A percentile compares a stretch with the other conserved stretches of the same genome.
Evolutionary conservation across 148 eudicot genomes (phyloP).

Genomic region (Persicaria tinctoria): DNA sequence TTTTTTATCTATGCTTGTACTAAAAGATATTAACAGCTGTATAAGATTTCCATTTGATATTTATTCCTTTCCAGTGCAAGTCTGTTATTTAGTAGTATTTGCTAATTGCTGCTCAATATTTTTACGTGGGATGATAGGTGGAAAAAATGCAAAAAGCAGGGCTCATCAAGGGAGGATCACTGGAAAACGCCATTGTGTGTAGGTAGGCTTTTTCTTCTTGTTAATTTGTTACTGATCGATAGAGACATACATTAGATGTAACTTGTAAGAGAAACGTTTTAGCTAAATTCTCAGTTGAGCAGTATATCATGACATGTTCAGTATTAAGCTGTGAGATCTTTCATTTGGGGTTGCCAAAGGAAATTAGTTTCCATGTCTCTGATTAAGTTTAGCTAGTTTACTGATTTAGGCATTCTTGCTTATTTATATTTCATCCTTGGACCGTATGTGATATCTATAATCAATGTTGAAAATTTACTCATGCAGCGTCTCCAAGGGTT

Average conservation of each 20-base stretch:
- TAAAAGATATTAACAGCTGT: not conserved
- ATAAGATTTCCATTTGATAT: not conserved
- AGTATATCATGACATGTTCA: not conserved
- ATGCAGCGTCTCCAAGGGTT: constrained; percentile 62
- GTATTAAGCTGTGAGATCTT: not conserved
- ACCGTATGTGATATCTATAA: not conserved
- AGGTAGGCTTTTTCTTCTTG: constrained; percentile 31
- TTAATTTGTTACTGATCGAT: not conserved
- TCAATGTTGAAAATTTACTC: not conserved
- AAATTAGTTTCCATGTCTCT: not conserved
- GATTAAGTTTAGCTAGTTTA: no score
- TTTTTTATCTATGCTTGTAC: not conserved
- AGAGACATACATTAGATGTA: not conserved
- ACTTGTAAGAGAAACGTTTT: not conserved
- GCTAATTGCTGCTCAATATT: not conserved
- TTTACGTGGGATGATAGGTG: constrained; percentile 42
- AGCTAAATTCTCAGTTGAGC: not conserved
- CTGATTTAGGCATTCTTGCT: not conserved
- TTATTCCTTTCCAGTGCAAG: not conserved
- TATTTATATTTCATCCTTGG: not conserved
- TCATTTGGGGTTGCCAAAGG: not conserved
- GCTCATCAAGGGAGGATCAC: constrained; percentile 85
- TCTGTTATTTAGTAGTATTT: not conserved
- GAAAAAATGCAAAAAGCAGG: constrained; percentile 66
- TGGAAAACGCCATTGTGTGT: constrained; percentile 78